Percentiles rank a stretch among this genome's conserved stretches.
These are phyloP conservation scores for Sporothrix curviconia DNA, from an alignment of 2,329 filamentous ascomycete genomes.

Conservation along the genomic window DNA sequence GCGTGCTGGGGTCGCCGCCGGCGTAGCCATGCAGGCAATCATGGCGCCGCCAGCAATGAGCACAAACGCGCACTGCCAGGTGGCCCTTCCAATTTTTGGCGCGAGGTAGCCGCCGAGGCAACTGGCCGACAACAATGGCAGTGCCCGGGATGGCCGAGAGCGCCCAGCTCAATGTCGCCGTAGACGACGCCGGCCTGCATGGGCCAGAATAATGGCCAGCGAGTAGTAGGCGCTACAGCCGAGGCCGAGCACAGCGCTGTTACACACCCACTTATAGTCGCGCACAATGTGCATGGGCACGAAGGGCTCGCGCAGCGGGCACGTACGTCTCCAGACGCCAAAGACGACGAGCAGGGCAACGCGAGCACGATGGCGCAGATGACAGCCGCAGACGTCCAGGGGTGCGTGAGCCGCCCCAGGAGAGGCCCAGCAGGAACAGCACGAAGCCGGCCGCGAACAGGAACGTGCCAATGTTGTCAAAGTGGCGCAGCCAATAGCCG, in stretches of 20 bases:
- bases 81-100: constrained; percentile 25
- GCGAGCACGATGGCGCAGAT: constrained; percentile 23
- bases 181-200: constrained; percentile 30
- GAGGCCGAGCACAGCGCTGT: constrained; percentile 27
- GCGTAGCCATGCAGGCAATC: constrained; percentile 27
- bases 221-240: constrained; percentile 33
- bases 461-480: constrained; percentile 28
- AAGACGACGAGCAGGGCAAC: neutral
- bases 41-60: constrained; percentile 25
- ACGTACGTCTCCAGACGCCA: constrained; percentile 14
- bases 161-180: constrained; percentile 22
- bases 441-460: constrained; percentile 28
- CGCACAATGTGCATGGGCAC: constrained; percentile 31
- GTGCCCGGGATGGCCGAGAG: constrained; percentile 24
- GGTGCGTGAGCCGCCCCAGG: constrained; percentile 28
- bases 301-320: constrained; percentile 29
- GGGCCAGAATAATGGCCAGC: constrained; percentile 33
- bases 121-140: constrained; percentile 24
- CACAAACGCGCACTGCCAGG: constrained; percentile 27
- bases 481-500: constrained; percentile 16
- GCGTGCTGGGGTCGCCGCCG: constrained; percentile 23
- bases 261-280: constrained; percentile 28
- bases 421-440: constrained; percentile 28
- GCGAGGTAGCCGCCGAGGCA: constrained; percentile 24
- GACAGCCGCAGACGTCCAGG: constrained; percentile 27